Conservation (phyloP, 2,329 filamentous ascomycete genomes). For the Hypoxylon sp. region DNA sequence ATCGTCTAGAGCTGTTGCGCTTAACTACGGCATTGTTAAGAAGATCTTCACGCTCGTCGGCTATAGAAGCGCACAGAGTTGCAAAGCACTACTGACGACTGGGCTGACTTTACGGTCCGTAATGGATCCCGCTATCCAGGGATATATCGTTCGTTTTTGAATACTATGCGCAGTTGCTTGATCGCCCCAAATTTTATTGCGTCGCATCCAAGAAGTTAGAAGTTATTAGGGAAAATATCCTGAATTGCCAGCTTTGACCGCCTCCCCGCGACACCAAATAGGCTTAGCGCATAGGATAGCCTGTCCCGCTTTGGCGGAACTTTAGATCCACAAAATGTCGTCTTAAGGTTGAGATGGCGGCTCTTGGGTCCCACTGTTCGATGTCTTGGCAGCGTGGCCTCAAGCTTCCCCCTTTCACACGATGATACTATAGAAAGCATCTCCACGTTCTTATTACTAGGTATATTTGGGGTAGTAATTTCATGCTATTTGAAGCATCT, state of each 20-base stretch:
- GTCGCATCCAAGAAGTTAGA: slow-evolving; percentile 22
- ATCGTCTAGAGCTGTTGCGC: slow-evolving; percentile 22
- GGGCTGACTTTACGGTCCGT: neutral
- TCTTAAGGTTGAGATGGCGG: slow-evolving; percentile 10
- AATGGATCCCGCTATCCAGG: neutral
- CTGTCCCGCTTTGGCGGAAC: slow-evolving; percentile 11
- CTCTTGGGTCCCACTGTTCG: slow-evolving; percentile 1
- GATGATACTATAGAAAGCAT: neutral
- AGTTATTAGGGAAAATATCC: slow-evolving; percentile 33
- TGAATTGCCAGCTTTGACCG: slow-evolving; percentile 47
- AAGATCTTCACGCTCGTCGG: neutral
- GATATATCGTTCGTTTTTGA: slow-evolving; percentile 1
- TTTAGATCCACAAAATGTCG: slow-evolving; percentile 10
- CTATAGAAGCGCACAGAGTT: neutral
- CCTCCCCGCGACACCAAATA: slow-evolving; percentile 22
- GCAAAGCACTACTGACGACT: neutral
- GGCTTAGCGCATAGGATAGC: slow-evolving; percentile 41
- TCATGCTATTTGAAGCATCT: neutral
- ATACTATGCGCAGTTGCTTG: neutral
- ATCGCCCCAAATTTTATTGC: neutral
- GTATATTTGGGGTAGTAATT: neutral
- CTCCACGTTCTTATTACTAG: neutral
- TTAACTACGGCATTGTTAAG: slow-evolving; percentile 39
- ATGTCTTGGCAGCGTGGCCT: neutral
- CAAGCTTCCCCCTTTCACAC: neutral